Evolutionary conservation across 345 rosid species (phyloP).

Genomic region (Linum lewisii): DNA sequence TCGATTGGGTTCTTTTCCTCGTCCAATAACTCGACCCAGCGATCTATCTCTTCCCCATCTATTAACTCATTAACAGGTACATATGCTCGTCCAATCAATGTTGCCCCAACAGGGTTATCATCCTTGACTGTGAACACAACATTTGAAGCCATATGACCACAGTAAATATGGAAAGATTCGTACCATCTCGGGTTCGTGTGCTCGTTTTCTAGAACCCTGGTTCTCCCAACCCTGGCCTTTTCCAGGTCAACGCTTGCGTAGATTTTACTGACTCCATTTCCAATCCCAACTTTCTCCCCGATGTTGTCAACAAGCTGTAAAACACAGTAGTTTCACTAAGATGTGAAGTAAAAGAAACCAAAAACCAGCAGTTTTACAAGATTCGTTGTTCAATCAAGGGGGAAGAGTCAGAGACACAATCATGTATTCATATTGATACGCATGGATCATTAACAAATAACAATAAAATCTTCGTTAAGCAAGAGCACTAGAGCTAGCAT

Average conservation of each 20-base stretch:
- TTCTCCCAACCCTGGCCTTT: slow-evolving; percentile 91
- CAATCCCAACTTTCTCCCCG: slow-evolving; percentile 70
- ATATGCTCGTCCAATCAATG: slow-evolving; percentile 80
- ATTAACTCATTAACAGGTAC: slow-evolving; percentile 65
- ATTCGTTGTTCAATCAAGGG: not conserved
- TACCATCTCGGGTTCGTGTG: slow-evolving; percentile 59
- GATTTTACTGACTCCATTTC: slow-evolving; percentile 62
- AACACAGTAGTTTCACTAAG: slow-evolving; percentile 12
- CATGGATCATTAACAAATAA: not conserved
- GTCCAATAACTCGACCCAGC: slow-evolving; percentile 77
- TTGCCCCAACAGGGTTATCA: slow-evolving; percentile 81
- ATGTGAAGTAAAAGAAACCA: not conserved
- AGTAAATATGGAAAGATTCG: slow-evolving; percentile 88
- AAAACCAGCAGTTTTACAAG: not conserved
- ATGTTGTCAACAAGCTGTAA: slow-evolving; percentile 65
- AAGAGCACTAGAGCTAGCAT: not conserved
- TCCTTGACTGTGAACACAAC: slow-evolving; percentile 87
- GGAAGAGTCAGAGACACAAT: not conserved
- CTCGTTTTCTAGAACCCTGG: slow-evolving; percentile 56
- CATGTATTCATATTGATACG: not conserved
- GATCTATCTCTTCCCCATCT: slow-evolving; percentile 76
- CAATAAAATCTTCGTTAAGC: not conserved
- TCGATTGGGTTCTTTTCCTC: slow-evolving; percentile 46
- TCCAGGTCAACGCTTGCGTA: slow-evolving; percentile 86
- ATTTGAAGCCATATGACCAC: slow-evolving; percentile 78